Percentiles rank a stretch among this genome's conserved stretches.
These are phyloP conservation scores for Colletotrichum tropicale DNA, from an alignment of 2,329 filamentous ascomycete genomes.

Conservation along the genomic window DNA sequence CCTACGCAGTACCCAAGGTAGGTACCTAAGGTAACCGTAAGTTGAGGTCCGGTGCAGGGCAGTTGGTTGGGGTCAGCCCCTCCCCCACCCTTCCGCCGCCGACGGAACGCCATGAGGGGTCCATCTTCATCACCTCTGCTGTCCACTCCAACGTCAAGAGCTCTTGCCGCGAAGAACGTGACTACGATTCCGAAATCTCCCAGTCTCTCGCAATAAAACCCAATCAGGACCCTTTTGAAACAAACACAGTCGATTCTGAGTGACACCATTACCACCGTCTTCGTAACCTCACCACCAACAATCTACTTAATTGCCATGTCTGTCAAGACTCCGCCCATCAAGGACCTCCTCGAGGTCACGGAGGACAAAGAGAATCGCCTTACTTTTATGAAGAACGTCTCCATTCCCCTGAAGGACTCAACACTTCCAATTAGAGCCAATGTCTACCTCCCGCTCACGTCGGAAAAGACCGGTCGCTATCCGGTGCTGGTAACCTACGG, in stretches of 20 bases:
- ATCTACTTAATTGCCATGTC: neutral
- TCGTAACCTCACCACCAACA: neutral
- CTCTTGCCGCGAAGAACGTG: neutral
- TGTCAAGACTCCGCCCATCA: slow-evolving; percentile 14
- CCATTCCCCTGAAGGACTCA: slow-evolving; percentile 32
- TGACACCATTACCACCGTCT: neutral
- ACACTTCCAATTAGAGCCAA: slow-evolving; percentile 39
- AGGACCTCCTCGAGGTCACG: slow-evolving; percentile 7
- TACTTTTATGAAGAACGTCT: slow-evolving; percentile 43
- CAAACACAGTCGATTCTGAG: neutral
- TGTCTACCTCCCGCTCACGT: slow-evolving; percentile 37
- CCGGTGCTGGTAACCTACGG: slow-evolving; percentile 75
- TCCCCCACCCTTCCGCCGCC: slow-evolving; percentile 16
- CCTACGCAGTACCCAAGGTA: neutral
- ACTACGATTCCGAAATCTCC: neutral
- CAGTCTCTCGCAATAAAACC: neutral
- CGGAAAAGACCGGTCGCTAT: slow-evolving; percentile 25
- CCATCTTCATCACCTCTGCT: neutral
- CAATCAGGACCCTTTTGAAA: neutral
- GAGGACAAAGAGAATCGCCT: slow-evolving; percentile 8
- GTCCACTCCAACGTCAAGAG: neutral
- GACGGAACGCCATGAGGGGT: neutral
- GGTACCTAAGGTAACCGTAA: neutral
- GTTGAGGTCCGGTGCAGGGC: neutral
- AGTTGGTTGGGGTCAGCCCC: slow-evolving; percentile 8